A percentile compares a stretch with the other conserved stretches of the same genome.
phyloP scores from a whole-genome alignment of 176 grass and related monocot species.

The Aegilops bicornis region DNA sequence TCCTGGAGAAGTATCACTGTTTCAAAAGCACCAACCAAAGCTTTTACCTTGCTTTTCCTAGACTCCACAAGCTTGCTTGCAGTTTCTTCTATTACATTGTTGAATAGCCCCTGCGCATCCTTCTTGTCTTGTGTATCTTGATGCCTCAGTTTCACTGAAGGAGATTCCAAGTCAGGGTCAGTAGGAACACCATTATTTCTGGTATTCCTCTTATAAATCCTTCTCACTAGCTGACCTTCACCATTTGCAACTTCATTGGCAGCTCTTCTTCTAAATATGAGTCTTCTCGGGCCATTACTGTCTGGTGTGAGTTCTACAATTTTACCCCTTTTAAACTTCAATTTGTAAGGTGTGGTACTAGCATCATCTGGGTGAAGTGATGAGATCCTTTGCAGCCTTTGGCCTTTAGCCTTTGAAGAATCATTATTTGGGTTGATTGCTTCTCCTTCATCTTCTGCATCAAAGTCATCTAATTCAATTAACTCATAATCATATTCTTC shows the following conservation, averaged over 20 bases:
- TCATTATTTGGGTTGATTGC: conserved; percentile 32
- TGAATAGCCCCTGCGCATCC: conserved; percentile 82
- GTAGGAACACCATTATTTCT: conserved; percentile 19
- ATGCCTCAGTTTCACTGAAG: conserved; percentile 61
- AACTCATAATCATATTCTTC: conserved; percentile 57
- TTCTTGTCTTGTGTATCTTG: conserved; percentile 78
- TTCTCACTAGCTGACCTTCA: conserved; percentile 36
- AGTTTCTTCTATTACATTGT: conserved; percentile 98
- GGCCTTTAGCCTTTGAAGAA: conserved; percentile 28
- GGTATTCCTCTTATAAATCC: conserved; percentile 52
- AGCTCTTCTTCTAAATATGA: conserved; percentile 77
- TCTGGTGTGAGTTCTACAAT: conserved; percentile 69
- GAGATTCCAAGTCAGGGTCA: conserved; percentile 42
- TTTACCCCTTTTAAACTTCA: conserved; percentile 84
- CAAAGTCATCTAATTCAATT: conserved; percentile 52
- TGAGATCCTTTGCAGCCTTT: conserved; percentile 39
- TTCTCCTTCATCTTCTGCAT: conserved; percentile 38
- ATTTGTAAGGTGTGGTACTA: conserved; percentile 54
- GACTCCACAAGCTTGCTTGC: conserved; percentile 85
- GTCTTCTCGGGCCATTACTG: conserved; percentile 55
- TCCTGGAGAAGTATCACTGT: conserved; percentile 96
- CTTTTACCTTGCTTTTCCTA: conserved; percentile 97
- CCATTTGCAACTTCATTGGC: conserved; percentile 31
- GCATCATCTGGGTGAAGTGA: conserved; percentile 38
- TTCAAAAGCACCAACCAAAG: conserved; percentile 94